Conservation (phyloP, 2,329 filamentous ascomycete species). For the Magnaporthiopsis poae region DNA sequence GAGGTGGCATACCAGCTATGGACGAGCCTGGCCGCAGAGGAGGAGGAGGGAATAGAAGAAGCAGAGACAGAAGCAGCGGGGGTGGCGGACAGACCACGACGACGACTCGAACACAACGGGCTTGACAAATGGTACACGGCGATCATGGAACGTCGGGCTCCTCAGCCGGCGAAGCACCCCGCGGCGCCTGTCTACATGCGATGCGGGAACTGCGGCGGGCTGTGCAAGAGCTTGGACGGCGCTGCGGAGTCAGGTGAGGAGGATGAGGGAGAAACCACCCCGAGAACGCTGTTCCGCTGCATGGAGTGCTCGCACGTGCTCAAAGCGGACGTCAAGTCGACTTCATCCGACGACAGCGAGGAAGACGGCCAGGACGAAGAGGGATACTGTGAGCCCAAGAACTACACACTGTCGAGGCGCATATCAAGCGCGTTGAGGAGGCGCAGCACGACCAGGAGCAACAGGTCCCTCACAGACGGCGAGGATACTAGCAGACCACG, state of each 20-base stretch:
- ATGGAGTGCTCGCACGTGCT: constrained; percentile 5
- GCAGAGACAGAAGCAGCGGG: background rate
- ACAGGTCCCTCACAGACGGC: background rate
- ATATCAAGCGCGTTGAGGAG: background rate
- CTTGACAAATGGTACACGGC: background rate
- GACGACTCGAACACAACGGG: background rate
- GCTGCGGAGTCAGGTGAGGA: background rate
- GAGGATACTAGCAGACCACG: background rate
- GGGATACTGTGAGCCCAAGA: background rate
- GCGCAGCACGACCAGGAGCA: background rate
- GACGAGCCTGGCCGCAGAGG: constrained; percentile 11
- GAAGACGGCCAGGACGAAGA: background rate
- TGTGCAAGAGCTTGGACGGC: background rate
- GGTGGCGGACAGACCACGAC: background rate
- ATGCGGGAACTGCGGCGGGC: constrained; percentile 2
- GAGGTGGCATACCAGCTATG: constrained; percentile 17
- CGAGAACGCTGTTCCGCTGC: constrained; percentile 1
- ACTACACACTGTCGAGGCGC: background rate
- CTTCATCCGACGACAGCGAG: background rate
- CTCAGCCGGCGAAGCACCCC: background rate
- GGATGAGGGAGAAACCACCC: background rate
- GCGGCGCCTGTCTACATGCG: constrained; percentile 1
- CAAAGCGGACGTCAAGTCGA: background rate
- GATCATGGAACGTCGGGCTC: no score
- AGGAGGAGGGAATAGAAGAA: background rate